phyloP scores from a whole-genome alignment of 306 rosid genomes.

The Cercis canadensis region DNA sequence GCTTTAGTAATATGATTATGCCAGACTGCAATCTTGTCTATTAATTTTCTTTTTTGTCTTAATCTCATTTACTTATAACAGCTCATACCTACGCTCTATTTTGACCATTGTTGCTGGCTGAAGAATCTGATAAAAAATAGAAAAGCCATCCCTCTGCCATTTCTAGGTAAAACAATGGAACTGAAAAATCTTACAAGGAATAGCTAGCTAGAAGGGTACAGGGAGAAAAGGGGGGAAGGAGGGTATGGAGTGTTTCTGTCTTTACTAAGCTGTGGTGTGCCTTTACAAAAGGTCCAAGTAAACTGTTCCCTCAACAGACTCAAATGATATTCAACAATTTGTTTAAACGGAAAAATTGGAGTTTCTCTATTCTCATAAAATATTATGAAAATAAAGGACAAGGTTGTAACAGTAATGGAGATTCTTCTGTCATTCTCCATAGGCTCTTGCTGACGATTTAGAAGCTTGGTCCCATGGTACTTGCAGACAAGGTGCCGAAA shows the following conservation, averaged over 20 bases:
- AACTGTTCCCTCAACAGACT: conserved; percentile 58
- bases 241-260: conserved; percentile 73
- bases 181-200: conserved; percentile 39
- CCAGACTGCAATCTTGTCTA: conserved; percentile 4
- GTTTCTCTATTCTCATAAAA: conserved; percentile 42
- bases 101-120: conserved; percentile 32
- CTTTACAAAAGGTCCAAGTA: conserved; percentile 59
- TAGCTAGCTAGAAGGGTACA: conserved; percentile 32
- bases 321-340: conserved; percentile 59
- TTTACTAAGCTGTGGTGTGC: conserved; percentile 41
- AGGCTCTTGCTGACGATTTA: conserved; percentile 65
- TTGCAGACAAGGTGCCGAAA: conserved; percentile 47
- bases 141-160: conserved; percentile 41
- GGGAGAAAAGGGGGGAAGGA: conserved; percentile 7
- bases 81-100: neutral
- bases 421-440: conserved; percentile 57
- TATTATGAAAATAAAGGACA: conserved; percentile 39
- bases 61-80: too few relatives aligned
- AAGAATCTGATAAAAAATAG: conserved; percentile 35
- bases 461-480: conserved; percentile 64
- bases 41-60: neutral
- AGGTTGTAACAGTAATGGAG: conserved; percentile 60
- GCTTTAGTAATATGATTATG: neutral
- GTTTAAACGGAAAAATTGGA: conserved; percentile 61
- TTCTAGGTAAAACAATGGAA: conserved; percentile 39